Conservation (phyloP, 129 eudicot species). For the Heracleum sosnowskyi region DNA sequence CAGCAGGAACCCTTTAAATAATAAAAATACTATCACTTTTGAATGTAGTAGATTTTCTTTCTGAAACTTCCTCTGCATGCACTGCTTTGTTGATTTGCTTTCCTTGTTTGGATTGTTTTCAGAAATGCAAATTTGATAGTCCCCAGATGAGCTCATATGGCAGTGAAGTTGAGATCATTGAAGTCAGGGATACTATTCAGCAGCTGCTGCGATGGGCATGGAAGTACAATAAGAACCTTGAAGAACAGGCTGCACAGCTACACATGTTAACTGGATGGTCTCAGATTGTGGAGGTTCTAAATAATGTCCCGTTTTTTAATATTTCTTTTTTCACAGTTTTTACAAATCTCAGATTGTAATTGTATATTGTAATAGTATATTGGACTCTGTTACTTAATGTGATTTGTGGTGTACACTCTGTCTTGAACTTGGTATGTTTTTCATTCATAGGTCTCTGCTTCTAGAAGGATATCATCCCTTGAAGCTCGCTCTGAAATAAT, state of each 20-base stretch:
- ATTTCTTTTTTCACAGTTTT: background rate
- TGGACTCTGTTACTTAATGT: background rate
- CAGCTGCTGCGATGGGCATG: conserved; percentile 88
- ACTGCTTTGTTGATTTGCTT: background rate
- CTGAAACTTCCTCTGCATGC: background rate
- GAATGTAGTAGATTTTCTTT: background rate
- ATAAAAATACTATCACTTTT: background rate
- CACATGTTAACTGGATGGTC: conserved; percentile 98
- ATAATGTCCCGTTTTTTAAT: background rate
- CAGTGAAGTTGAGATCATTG: conserved; percentile 70
- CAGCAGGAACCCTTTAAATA: background rate
- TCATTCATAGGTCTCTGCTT: conserved; percentile 57
- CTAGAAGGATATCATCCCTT: conserved; percentile 66
- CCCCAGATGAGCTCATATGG: conserved; percentile 61
- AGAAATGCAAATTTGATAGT: conserved; percentile 54
- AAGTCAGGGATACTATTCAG: conserved; percentile 60
- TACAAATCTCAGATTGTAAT: background rate
- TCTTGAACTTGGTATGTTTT: background rate
- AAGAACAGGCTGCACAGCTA: conserved; percentile 98
- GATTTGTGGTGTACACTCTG: background rate
- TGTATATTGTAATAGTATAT: background rate
- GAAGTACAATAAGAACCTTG: conserved; percentile 96
- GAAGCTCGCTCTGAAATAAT: conserved; percentile 70
- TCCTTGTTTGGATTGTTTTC: background rate
- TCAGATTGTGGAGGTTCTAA: conserved; percentile 79